A percentile compares a stretch with the other conserved stretches of the same genome.
Evolutionary conservation across 1,139 yeast species (phyloP).

Genomic region (Wickerhamiella pararugosa): DNA sequence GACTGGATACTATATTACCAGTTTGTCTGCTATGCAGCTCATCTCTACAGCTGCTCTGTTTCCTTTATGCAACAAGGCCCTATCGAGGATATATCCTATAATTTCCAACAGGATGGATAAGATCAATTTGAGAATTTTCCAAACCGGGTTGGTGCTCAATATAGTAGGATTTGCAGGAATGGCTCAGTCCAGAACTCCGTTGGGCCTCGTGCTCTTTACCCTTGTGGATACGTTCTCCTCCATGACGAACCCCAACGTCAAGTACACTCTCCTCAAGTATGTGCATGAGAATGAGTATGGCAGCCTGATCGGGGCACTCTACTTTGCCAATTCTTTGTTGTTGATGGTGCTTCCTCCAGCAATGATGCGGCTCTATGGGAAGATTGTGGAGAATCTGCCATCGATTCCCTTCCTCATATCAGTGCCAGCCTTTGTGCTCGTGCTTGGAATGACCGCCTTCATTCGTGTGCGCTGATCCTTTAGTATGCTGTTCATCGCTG

Average conservation of each 20-base stretch:
- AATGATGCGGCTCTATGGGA: constrained; percentile 12
- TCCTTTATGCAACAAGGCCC: constrained; percentile 10
- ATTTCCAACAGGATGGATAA: constrained; percentile 10
- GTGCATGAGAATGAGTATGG: constrained; percentile 13
- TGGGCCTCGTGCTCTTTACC: constrained; percentile 10
- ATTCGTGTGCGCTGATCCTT: too few relatives aligned
- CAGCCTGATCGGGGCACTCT: constrained; percentile 15
- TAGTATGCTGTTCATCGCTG: too few relatives aligned
- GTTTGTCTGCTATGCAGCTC: constrained; percentile 13
- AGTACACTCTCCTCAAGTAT: constrained; percentile 13
- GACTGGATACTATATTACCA: constrained; percentile 13
- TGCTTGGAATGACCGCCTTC: too few relatives aligned
- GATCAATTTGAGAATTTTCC: constrained; percentile 11
- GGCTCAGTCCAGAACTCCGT: constrained; percentile 10
- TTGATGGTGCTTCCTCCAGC: constrained; percentile 11
- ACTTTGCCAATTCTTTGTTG: constrained; percentile 8
- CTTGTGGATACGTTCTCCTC: constrained; percentile 13
- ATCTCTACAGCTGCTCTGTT: constrained; percentile 13
- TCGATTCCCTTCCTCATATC: constrained; percentile 12
- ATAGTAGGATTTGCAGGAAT: constrained; percentile 10
- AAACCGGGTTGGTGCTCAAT: constrained; percentile 9
- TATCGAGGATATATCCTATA: constrained; percentile 8
- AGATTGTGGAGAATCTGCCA: constrained; percentile 12
- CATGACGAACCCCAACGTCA: constrained; percentile 13
- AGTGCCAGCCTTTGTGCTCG: too few relatives aligned